Evolutionary conservation across 2,329 filamentous ascomycete species (phyloP).

Genomic region (Alternaria solani): DNA sequence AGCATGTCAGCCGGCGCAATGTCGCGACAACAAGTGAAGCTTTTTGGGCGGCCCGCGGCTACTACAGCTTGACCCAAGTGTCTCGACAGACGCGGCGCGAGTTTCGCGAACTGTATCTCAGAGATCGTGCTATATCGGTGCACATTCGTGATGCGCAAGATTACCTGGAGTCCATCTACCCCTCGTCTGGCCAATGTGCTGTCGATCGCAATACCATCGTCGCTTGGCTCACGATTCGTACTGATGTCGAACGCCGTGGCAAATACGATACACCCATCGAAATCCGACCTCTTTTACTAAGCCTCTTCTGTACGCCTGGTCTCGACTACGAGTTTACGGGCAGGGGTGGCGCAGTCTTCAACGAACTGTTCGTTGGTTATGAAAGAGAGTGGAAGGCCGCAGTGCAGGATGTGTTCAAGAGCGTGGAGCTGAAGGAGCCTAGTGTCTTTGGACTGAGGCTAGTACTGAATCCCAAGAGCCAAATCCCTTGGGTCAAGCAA

Average conservation of each 20-base stretch:
- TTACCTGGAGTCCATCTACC: constrained; percentile 13
- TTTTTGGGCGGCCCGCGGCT: constrained; percentile 15
- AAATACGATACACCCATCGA: constrained; percentile 20
- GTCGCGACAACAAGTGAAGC: constrained; percentile 8
- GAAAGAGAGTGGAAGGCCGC: constrained; percentile 13
- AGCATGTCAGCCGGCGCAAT: constrained; percentile 15
- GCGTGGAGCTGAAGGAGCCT: constrained; percentile 18
- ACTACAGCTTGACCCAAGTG: constrained; percentile 17
- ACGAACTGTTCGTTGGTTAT: constrained; percentile 18
- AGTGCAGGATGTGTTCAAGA: constrained; percentile 15
- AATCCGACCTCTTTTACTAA: constrained; percentile 13
- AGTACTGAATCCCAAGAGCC: constrained; percentile 13
- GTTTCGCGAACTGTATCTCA: constrained; percentile 13
- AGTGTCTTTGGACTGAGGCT: constrained; percentile 15
- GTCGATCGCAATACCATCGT: constrained; percentile 11
- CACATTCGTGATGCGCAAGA: constrained; percentile 20
- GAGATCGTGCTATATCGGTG: constrained; percentile 16
- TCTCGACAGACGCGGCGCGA: constrained; percentile 18
- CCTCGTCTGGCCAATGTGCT: constrained; percentile 2
- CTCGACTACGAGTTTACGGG: constrained; percentile 18
- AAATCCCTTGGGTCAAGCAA: constrained; percentile 14
- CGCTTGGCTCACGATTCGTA: constrained; percentile 17
- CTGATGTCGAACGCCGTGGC: constrained; percentile 16
- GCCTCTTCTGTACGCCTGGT: constrained; percentile 10
- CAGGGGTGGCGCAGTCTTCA: constrained; percentile 16